A percentile compares a stretch with the other conserved stretches of the same genome.
phyloP scores from a whole-genome alignment of 2,329 filamentous ascomycete species.

The Fusarium neocosmosporiellum region DNA sequence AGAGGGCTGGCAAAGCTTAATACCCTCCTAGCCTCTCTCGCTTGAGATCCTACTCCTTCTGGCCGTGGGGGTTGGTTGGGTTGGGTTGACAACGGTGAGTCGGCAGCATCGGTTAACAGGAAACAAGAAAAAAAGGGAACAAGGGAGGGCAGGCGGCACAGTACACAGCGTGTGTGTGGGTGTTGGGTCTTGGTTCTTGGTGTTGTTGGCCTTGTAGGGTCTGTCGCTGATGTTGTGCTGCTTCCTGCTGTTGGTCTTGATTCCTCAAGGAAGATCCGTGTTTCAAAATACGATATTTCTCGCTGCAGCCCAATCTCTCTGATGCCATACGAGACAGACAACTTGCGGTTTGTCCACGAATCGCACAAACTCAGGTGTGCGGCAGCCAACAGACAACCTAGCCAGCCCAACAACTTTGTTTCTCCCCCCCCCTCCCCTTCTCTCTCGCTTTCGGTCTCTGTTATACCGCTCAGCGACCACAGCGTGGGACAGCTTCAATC shows the following conservation, averaged over 20 bases:
- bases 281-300: constrained; percentile 8
- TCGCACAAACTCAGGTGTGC: background rate
- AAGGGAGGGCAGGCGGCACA: background rate
- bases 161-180: background rate
- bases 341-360: background rate
- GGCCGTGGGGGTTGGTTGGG: constrained; percentile 2
- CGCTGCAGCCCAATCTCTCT: background rate
- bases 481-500: constrained; percentile 11
- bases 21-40: background rate
- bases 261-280: constrained; percentile 8
- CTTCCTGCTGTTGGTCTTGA: background rate
- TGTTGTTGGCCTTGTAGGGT: background rate
- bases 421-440: background rate
- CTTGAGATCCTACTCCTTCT: background rate
- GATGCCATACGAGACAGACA: background rate
- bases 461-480: constrained; percentile 5
- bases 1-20: constrained; percentile 4
- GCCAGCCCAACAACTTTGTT: background rate
- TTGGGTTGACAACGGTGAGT: background rate
- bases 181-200: background rate
- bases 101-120: background rate
- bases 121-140: background rate
- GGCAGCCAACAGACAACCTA: background rate
- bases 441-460: constrained; percentile 15
- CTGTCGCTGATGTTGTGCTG: background rate